Evolutionary conservation across 805 yeast genomes (phyloP).

Genomic region (Ogataea trehaloabstinens): DNA sequence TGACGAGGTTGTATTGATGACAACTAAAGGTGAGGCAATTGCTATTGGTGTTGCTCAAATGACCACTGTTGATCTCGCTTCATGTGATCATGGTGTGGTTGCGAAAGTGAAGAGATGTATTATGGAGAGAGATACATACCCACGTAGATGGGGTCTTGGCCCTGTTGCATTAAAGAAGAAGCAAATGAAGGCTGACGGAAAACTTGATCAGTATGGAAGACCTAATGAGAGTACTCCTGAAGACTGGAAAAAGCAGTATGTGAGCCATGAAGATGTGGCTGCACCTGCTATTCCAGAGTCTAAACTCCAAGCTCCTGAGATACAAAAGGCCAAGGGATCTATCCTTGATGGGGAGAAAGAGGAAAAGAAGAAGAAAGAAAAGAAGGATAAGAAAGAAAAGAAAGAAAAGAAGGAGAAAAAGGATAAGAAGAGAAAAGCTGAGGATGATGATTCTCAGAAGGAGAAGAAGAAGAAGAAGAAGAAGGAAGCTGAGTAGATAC

Average conservation of each 20-base stretch:
- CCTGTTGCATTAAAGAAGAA: conserved; percentile 98
- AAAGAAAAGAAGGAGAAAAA: conserved; percentile 51
- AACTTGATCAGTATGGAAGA: conserved; percentile 94
- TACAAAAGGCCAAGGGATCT: conserved; percentile 48
- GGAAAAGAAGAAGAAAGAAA: conserved; percentile 21
- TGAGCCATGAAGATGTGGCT: conserved; percentile 61
- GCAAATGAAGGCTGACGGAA: conserved; percentile 95
- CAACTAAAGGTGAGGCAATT: conserved; percentile 99
- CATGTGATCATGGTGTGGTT: conserved; percentile 98
- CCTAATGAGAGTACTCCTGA: conserved; percentile 91
- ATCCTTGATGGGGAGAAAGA: conserved; percentile 34
- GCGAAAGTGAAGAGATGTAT: conserved; percentile 99
- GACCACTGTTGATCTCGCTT: conserved; percentile 95
- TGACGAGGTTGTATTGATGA: conserved; percentile 96
- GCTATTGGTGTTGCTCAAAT: conserved; percentile 98
- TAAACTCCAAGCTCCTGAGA: conserved; percentile 40
- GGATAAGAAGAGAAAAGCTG: conserved; percentile 50
- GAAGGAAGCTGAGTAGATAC: conserved; percentile 9
- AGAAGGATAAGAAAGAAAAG: conserved; percentile 35
- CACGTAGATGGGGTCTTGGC: conserved; percentile 99
- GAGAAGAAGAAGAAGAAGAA: conserved; percentile 27
- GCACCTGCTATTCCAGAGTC: conserved; percentile 60
- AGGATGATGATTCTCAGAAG: conserved; percentile 37
- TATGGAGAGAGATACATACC: conserved; percentile 98
- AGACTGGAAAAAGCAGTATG: conserved; percentile 84